Conservation (phyloP, 345 rosid genomes). For the Diplotaxis tenuifolia region DNA sequence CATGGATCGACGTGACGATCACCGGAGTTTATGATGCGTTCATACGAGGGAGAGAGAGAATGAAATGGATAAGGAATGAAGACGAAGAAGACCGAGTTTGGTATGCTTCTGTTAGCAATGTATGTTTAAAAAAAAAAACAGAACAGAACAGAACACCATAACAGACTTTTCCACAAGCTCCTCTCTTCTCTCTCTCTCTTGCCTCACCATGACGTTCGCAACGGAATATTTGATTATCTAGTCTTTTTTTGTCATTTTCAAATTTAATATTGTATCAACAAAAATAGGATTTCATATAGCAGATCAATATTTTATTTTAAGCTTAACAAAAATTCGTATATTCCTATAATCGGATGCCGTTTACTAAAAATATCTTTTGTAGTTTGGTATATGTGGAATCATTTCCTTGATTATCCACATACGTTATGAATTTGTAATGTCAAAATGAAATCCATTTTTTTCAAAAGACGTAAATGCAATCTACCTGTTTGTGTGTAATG, state of each 20-base stretch:
- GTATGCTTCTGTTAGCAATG: conserved; percentile 30
- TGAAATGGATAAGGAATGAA: background rate
- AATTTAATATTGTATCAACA: background rate
- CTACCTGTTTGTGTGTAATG: background rate
- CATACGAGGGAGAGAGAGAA: background rate
- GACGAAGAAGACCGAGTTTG: conserved; percentile 21
- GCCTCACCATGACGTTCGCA: conserved; percentile 22
- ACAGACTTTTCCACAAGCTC: conserved; percentile 37
- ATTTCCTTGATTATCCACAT: background rate
- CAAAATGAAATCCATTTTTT: background rate
- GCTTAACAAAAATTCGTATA: background rate
- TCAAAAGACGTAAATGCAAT: background rate
- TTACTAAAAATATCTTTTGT: background rate
- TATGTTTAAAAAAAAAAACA: background rate
- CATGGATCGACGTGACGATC: background rate
- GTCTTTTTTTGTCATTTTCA: background rate
- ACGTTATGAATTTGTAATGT: background rate
- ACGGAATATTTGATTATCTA: conserved; percentile 15
- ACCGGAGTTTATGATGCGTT: background rate
- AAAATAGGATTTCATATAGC: background rate
- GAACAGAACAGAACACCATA: conserved; percentile 34
- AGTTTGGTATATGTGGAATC: background rate
- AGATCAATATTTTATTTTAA: background rate
- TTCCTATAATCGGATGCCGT: background rate
- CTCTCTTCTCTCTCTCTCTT: conserved; percentile 12